Evolutionary conservation across 495 filamentous ascomycete species (phyloP).

Genomic region (Neurospora sublineolata): DNA sequence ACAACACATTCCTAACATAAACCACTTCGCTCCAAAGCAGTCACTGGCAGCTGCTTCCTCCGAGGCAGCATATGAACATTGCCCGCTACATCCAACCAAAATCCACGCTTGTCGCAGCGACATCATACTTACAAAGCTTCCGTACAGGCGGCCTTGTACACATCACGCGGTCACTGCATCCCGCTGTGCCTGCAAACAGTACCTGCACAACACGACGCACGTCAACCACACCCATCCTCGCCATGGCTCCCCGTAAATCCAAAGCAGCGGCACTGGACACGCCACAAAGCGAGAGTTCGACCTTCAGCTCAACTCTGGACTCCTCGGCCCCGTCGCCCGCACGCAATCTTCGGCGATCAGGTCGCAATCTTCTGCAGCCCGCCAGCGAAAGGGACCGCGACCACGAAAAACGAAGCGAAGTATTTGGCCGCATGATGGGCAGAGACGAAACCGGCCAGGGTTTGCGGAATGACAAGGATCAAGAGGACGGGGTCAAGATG

Average conservation of each 20-base stretch:
- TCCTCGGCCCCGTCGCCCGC: not conserved
- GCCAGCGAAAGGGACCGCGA: not conserved
- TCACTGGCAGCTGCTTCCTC: not conserved
- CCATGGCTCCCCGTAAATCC: not conserved
- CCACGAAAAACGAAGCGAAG: not conserved
- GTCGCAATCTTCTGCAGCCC: not conserved
- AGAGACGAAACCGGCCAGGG: not conserved
- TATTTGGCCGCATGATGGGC: not conserved
- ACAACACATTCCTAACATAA: not conserved
- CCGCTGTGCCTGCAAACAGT: not conserved
- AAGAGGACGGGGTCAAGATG: slow-evolving; percentile 13
- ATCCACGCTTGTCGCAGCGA: not conserved
- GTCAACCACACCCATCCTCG: not conserved
- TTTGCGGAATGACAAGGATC: not conserved
- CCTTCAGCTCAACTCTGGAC: not conserved
- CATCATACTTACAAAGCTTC: not conserved
- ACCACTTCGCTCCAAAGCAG: not conserved
- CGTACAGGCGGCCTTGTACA: not conserved
- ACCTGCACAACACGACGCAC: not conserved
- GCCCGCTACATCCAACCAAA: not conserved
- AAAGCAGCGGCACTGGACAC: not conserved
- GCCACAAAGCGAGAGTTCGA: not conserved
- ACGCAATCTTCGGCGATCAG: not conserved
- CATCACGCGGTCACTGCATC: not conserved
- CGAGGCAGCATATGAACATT: not conserved